Evolutionary conservation across 2,329 filamentous ascomycete species (phyloP), one percentile per base, ranked within the genome.

Genomic region (Exophiala dermatitidis): DNA sequence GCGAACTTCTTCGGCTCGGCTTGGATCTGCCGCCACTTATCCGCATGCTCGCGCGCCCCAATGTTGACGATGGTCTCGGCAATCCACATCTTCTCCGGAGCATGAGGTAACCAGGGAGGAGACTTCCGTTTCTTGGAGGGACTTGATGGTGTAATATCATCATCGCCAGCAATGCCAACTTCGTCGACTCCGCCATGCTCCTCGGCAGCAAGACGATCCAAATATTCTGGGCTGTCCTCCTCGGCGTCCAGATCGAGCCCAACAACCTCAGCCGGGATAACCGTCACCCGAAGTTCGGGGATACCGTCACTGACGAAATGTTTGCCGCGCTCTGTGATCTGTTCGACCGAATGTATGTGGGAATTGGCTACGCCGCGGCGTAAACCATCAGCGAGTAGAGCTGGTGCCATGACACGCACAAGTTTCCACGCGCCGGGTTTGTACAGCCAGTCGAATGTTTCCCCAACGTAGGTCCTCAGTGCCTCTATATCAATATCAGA

Each of bases 371-470:
- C n/a, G 2, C 44, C 51, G 4, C 52, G 48, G 58, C 65, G 63
- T 63, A 76, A 59, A 83, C 74, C 56, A 79, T 82, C 56, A 79
- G 80, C 9, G 82, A 97, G 73, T 1, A 97, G 71, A 5, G 85
- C 83, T 7, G 89, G 87, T 0, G 89, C 86, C 7, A 97, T 72
- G 30, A 87, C 85, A 9, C 85, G 81, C 30, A 95, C 83, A 56
- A 95, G 87, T 65, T 95, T 95, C 64, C 86, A 80, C 10, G 90
- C 90, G 0, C 90, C 91, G 47, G 78, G 78, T 30, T 83, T 79
- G 62, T 83, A 85, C 3, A 79, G 81, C 93, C 93, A 98, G 54
- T 90, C 89, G 60, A 98, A 94, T 0, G 84, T 85, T 58, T 94
- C 84, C 1, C 79, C 77, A 0, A 84, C 80, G 66, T 95, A 96